Base-by-base conservation (phyloP, 257 asterid genomes). In the Petunia secreta region DNA sequence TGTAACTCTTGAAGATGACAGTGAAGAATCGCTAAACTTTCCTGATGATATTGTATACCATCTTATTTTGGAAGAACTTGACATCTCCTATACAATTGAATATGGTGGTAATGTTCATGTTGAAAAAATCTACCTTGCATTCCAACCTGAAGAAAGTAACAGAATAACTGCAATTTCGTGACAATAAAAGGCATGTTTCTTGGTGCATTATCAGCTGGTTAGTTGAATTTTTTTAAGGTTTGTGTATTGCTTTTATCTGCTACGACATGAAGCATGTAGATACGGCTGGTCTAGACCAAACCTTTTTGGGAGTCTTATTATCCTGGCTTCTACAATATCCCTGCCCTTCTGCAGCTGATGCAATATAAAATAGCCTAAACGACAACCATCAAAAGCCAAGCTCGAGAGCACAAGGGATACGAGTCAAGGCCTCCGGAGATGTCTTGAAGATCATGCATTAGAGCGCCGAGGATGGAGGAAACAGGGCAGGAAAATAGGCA, bases 31-130 rank as follows among this genome's bases (percentile, higher is more conserved):
- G 60, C 80, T 87, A 60, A 8, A 73, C 63, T 67, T 55, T 79
- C 59, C 79, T 3, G 83, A 57, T 39, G 76, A 85, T 76, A 71
- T 84, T 34, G 65, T 83, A 79, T 96, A 96, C 85, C 98, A 90
- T 84, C 93, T 94, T 60, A 79, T 86, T 64, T 83, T 94, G 81
- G 99, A 92, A 83, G 91, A 93, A 63, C 82, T 92, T 0, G 89
- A 92, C 75, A 85, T 91, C 84, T 90, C 97, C 6, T 95, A 96
- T 89, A 89, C 79, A 86, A 90, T 96, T 38, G 94, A 90, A 83
- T 60, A 81, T 55, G 80, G 80, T 52, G 90, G 93, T 55, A 86
- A 86, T 59, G 94, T 96, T 60, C 66, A 88, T 16, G 98, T 94
- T 53, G 95, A 96, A 87, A 86, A 85, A 52, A 93, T 84, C 59